Conservation (phyloP, 2,329 filamentous ascomycete species). For the Juglanconis sp. region DNA sequence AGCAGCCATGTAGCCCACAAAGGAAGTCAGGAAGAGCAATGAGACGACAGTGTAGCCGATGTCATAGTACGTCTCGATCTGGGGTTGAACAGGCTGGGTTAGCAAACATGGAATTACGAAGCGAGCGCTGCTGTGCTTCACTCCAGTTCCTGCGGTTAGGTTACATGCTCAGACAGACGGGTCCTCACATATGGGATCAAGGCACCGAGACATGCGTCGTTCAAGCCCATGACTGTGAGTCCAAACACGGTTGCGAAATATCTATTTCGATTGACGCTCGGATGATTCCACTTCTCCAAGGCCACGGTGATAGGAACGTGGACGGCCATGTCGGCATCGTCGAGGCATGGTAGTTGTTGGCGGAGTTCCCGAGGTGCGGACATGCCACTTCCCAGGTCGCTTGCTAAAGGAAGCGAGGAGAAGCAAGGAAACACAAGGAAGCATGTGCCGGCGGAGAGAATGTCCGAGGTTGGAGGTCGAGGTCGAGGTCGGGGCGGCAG, state of each 20-base stretch:
- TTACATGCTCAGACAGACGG: neutral
- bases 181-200: conserved; percentile 2
- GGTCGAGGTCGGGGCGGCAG: neutral
- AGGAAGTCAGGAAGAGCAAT: conserved; percentile 64
- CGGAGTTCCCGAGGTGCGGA: no score
- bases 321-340: neutral
- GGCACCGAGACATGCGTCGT: neutral
- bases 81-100: neutral
- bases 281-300: conserved; percentile 1
- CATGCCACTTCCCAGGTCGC: no score
- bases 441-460: no score
- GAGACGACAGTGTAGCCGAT: conserved; percentile 63
- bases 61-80: conserved; percentile 61
- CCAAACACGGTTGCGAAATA: neutral
- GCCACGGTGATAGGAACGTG: neutral
- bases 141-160: no score
- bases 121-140: no score
- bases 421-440: no score
- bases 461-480: neutral
- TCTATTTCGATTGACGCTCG: neutral
- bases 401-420: no score
- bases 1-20: conserved; percentile 61
- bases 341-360: no score
- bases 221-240: neutral
- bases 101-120: neutral